phyloP scores from a whole-genome alignment of 1,284 basidiomycete genomes.

The Trichosporon coremiiforme region DNA sequence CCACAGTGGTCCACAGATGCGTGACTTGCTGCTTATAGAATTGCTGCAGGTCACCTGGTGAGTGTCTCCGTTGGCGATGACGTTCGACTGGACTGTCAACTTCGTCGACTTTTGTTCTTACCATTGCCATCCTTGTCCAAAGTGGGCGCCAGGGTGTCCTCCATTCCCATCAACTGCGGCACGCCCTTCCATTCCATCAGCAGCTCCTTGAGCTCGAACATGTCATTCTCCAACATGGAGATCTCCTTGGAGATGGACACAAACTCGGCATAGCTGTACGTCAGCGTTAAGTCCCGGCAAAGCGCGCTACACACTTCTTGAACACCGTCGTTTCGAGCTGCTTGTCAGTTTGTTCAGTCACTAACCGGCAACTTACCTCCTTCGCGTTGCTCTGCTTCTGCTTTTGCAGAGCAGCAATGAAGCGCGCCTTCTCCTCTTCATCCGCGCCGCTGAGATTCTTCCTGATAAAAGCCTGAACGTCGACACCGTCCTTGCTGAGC shows the following conservation, averaged over 20 bases:
- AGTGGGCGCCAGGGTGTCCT: constrained; percentile 61
- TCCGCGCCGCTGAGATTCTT: constrained; percentile 54
- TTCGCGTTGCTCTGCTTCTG: constrained; percentile 48
- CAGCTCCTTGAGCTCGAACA: constrained; percentile 93
- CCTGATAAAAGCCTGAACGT: constrained; percentile 68
- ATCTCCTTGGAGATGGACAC: constrained; percentile 97
- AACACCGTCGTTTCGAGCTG: constrained; percentile 67
- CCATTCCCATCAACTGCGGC: constrained; percentile 87
- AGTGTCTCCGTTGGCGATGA: constrained; percentile 75
- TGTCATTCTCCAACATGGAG: constrained; percentile 91
- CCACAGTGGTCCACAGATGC: constrained; percentile 83
- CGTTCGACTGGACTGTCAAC: constrained; percentile 58
- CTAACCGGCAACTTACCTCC: constrained; percentile 35
- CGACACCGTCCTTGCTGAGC: constrained; percentile 73
- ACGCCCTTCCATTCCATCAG: constrained; percentile 93
- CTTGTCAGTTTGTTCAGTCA: constrained; percentile 51
- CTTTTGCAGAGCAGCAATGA: constrained; percentile 50
- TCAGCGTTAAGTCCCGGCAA: background rate
- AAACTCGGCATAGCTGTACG: constrained; percentile 84
- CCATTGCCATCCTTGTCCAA: constrained; percentile 51
- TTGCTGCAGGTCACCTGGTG: constrained; percentile 86
- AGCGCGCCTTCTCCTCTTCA: constrained; percentile 53
- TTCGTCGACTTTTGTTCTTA: constrained; percentile 27
- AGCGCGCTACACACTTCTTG: constrained; percentile 69
- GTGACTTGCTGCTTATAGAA: constrained; percentile 94